Conservation (phyloP, 2,329 filamentous ascomycete genomes). For the Penicillium sp. region DNA sequence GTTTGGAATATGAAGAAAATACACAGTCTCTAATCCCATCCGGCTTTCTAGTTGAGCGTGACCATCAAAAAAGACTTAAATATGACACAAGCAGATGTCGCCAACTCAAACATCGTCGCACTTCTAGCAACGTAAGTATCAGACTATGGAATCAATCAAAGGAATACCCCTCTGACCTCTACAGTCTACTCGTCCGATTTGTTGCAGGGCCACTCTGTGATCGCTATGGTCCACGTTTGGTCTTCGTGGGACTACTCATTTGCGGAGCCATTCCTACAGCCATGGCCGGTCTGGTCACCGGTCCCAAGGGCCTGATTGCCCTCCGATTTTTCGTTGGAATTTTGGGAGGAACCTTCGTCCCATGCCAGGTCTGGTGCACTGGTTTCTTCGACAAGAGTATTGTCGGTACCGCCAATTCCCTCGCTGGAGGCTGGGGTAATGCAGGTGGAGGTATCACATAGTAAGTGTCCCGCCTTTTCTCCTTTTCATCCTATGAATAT, state of each 20-base stretch:
- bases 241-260: conserved; percentile 76
- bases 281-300: conserved; percentile 73
- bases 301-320: conserved; percentile 52
- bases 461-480: conserved; percentile 20
- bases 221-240: conserved; percentile 73
- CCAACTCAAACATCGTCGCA: conserved; percentile 89
- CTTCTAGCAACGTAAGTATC: conserved; percentile 62
- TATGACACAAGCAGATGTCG: conserved; percentile 67
- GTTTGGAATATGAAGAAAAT: not conserved
- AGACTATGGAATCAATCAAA: not conserved
- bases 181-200: conserved; percentile 69
- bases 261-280: conserved; percentile 76
- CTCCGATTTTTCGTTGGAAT: conserved; percentile 47
- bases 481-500: not conserved
- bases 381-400: conserved; percentile 92
- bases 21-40: conserved; percentile 18
- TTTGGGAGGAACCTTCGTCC: conserved; percentile 45
- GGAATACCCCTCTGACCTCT: not conserved
- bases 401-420: conserved; percentile 81
- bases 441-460: conserved; percentile 88
- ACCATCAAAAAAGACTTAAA: conserved; percentile 77
- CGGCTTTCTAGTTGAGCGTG: conserved; percentile 55
- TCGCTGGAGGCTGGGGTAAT: conserved; percentile 83
- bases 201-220: conserved; percentile 83
- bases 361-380: conserved; percentile 87